phyloP scores from a whole-genome alignment of 139 green algal genomes.

The Spirogloea muscicola region DNA sequence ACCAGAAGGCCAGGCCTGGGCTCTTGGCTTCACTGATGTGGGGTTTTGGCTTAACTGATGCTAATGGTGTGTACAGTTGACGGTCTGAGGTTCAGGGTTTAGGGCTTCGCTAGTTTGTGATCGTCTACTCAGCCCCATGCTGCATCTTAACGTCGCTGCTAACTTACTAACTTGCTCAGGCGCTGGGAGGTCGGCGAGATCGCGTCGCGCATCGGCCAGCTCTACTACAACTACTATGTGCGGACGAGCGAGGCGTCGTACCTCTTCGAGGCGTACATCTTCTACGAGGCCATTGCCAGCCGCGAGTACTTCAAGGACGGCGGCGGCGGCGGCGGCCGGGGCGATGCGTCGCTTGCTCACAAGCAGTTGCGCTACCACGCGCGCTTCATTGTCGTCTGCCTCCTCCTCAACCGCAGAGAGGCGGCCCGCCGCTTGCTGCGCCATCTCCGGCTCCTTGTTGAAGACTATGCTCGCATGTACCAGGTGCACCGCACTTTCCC shows the following conservation, averaged over 20 bases:
- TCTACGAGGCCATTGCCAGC: constrained; percentile 66
- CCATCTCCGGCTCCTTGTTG: constrained; percentile 61
- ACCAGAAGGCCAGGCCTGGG: no score
- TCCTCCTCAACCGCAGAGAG: constrained; percentile 57
- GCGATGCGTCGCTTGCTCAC: constrained; percentile 21
- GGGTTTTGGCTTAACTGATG: background rate
- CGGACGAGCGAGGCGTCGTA: constrained; percentile 54
- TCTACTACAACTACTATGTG: constrained; percentile 64
- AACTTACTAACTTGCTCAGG: background rate
- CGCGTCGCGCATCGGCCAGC: constrained; percentile 67
- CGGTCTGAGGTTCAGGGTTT: background rate
- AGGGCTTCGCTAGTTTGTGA: background rate
- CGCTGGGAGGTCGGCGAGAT: constrained; percentile 53
- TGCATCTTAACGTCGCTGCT: background rate
- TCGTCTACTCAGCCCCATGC: background rate
- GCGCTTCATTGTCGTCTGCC: constrained; percentile 70
- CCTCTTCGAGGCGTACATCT: constrained; percentile 63
- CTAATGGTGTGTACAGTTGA: background rate
- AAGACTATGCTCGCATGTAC: constrained; percentile 34
- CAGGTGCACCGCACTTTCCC: constrained; percentile 16
- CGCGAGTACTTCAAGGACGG: constrained; percentile 52
- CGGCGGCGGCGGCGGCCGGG: constrained; percentile 7
- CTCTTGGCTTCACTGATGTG: background rate
- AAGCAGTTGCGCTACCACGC: constrained; percentile 69
- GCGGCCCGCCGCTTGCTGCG: constrained; percentile 59